Evolutionary conservation across 768 basidiomycete genomes (phyloP).

Genomic region (Leccinum imitatum): DNA sequence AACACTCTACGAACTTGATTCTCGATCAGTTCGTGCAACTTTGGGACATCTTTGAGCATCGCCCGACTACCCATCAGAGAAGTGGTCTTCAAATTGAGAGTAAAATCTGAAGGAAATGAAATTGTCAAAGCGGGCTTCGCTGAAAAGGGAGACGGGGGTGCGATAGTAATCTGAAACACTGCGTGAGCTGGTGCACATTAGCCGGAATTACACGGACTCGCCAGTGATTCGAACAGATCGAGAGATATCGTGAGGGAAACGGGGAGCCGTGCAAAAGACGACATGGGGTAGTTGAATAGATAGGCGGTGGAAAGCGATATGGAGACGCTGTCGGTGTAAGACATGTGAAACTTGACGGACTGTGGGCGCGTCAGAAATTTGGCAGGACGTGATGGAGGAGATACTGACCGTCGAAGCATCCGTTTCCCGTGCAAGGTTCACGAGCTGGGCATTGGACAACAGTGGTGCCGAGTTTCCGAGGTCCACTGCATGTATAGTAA

Average conservation of each 20-base stretch:
- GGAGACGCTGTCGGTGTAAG: slow-evolving; percentile 81
- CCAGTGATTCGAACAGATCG: slow-evolving; percentile 69
- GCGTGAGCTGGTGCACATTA: slow-evolving; percentile 1
- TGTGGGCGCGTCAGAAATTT: slow-evolving; percentile 34
- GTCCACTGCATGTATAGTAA: slow-evolving; percentile 81
- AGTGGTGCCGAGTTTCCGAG: slow-evolving; percentile 80
- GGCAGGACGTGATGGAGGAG: not conserved
- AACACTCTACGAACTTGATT: slow-evolving; percentile 74
- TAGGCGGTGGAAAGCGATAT: slow-evolving; percentile 81
- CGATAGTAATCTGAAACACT: slow-evolving; percentile 53
- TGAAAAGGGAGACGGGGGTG: slow-evolving; percentile 56
- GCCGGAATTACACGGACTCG: slow-evolving; percentile 32
- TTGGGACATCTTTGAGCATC: slow-evolving; percentile 97
- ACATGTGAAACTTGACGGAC: slow-evolving; percentile 81
- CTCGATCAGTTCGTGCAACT: slow-evolving; percentile 92
- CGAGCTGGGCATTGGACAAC: slow-evolving; percentile 66
- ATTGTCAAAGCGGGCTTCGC: slow-evolving; percentile 63
- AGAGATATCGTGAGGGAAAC: slow-evolving; percentile 79
- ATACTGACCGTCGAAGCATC: slow-evolving; percentile 33
- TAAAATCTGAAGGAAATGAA: slow-evolving; percentile 82
- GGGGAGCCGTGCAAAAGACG: slow-evolving; percentile 79
- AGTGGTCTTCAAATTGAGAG: slow-evolving; percentile 80
- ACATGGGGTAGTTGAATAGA: slow-evolving; percentile 82
- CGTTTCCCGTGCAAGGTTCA: slow-evolving; percentile 9
- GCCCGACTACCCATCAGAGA: slow-evolving; percentile 95